These are phyloP conservation scores for Beauveria pseudobassiana DNA, from an alignment of 2,329 filamentous ascomycete genomes.

Conservation along the genomic window DNA sequence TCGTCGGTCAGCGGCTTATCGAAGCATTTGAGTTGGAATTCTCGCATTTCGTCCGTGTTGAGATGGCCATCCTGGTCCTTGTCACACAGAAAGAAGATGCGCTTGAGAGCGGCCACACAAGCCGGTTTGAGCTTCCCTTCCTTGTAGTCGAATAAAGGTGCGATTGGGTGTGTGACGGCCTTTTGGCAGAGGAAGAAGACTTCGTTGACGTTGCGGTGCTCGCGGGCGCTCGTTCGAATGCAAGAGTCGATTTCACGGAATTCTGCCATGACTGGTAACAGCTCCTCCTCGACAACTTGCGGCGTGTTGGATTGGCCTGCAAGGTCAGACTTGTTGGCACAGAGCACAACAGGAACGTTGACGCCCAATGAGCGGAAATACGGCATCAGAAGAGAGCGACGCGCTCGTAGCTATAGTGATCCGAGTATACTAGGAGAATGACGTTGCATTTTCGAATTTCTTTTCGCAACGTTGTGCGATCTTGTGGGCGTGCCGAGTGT, in stretches of 20 bases:
- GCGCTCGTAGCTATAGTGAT: conserved; percentile 97
- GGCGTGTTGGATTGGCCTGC: conserved; percentile 65
- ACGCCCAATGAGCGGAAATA: conserved; percentile 97
- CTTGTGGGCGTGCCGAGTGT: conserved; percentile 94
- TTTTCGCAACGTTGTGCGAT: conserved; percentile 80
- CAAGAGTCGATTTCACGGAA: conserved; percentile 99
- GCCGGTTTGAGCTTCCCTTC: conserved; percentile 82
- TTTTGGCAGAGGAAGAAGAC: conserved; percentile 98
- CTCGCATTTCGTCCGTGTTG: conserved; percentile 81
- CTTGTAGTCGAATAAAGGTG: conserved; percentile 93
- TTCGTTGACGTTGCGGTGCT: conserved; percentile 90
- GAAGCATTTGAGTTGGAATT: conserved; percentile 89
- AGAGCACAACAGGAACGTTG: conserved; percentile 93
- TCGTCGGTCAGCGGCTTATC: conserved; percentile 74
- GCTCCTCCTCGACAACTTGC: conserved; percentile 90
- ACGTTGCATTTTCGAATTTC: conserved; percentile 97
- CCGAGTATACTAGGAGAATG: conserved; percentile 92
- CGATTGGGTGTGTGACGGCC: conserved; percentile 93
- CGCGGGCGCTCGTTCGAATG: conserved; percentile 85
- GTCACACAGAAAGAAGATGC: conserved; percentile 94
- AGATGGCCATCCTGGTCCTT: conserved; percentile 92
- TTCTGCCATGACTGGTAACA: conserved; percentile 96
- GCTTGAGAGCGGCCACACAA: conserved; percentile 74
- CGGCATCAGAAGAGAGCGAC: conserved; percentile 96
- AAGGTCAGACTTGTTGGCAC: conserved; percentile 95